A percentile compares a stretch with the other conserved stretches of the same genome.
Evolutionary conservation across 1,139 yeast species (phyloP).

Genomic region (Taiozyma sp.): DNA sequence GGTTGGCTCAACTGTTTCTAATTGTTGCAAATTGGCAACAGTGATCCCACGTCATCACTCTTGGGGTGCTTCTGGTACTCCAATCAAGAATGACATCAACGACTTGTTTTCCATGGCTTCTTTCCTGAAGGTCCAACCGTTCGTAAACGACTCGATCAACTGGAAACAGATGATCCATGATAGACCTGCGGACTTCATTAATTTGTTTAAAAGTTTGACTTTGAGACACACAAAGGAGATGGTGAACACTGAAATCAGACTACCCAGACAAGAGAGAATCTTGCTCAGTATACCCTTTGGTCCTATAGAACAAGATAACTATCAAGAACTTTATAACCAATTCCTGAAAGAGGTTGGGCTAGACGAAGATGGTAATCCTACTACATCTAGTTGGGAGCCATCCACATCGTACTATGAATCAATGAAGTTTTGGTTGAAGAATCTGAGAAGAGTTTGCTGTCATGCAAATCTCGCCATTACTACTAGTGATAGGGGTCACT

Average conservation of each 20-base stretch:
- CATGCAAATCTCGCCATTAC: conserved; percentile 66
- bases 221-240: conserved; percentile 80
- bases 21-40: conserved; percentile 77
- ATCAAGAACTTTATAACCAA: conserved; percentile 55
- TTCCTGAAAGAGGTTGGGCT: conserved; percentile 60
- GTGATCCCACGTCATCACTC: conserved; percentile 81
- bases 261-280: conserved; percentile 75
- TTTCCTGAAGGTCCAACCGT: conserved; percentile 67
- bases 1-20: conserved; percentile 70
- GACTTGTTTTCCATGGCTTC: conserved; percentile 70
- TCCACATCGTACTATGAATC: conserved; percentile 34
- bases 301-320: conserved; percentile 79
- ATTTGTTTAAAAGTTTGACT: conserved; percentile 45
- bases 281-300: conserved; percentile 71
- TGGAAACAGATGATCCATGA: conserved; percentile 32
- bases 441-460: conserved; percentile 75
- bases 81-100: conserved; percentile 59
- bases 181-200: conserved; percentile 37
- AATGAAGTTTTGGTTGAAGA: conserved; percentile 64
- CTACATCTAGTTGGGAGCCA: conserved; percentile 47
- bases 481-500: not conserved
- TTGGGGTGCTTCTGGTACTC: conserved; percentile 98
- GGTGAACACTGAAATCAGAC: conserved; percentile 69
- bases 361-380: conserved; percentile 53
- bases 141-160: conserved; percentile 28